Percentiles rank a stretch among this genome's conserved stretches.
These are phyloP conservation scores for Lobosporangium transversale DNA, from an alignment of 192 early-diverging fungal species.

Conservation along the genomic window DNA sequence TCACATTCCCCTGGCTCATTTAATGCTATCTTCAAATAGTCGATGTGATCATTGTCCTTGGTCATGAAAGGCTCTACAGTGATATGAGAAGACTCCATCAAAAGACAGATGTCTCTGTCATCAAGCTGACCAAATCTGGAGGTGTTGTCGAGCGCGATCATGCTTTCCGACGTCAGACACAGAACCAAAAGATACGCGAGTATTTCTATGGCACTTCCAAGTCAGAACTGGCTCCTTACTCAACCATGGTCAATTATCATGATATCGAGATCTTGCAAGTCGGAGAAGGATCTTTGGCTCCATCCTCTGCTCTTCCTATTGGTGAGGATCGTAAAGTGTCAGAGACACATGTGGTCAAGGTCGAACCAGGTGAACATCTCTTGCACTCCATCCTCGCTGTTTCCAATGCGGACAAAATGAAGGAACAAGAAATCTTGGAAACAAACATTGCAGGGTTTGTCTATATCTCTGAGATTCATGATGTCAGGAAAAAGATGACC, in stretches of 20 bases:
- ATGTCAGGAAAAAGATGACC: slow-evolving; percentile 81
- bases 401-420: slow-evolving; percentile 67
- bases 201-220: slow-evolving; percentile 95
- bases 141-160: slow-evolving; percentile 93
- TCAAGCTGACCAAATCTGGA: slow-evolving; percentile 93
- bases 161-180: slow-evolving; percentile 70
- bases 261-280: slow-evolving; percentile 84
- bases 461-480: slow-evolving; percentile 88
- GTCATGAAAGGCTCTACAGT: slow-evolving; percentile 94
- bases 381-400: slow-evolving; percentile 90
- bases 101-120: slow-evolving; percentile 65
- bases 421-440: slow-evolving; percentile 67
- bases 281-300: slow-evolving; percentile 81
- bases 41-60: slow-evolving; percentile 87
- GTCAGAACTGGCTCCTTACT: slow-evolving; percentile 84
- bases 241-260: slow-evolving; percentile 78
- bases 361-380: slow-evolving; percentile 83
- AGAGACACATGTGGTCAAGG: slow-evolving; percentile 82
- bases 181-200: slow-evolving; percentile 81
- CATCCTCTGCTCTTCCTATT: slow-evolving; percentile 90
- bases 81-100: slow-evolving; percentile 72
- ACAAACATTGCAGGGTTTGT: slow-evolving; percentile 82
- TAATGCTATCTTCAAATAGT: slow-evolving; percentile 53
- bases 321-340: slow-evolving; percentile 82
- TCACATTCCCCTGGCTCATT: neutral